These are phyloP conservation scores for Solioccasus polychromus DNA, from an alignment of 768 basidiomycete genomes.

Conservation along the genomic window DNA sequence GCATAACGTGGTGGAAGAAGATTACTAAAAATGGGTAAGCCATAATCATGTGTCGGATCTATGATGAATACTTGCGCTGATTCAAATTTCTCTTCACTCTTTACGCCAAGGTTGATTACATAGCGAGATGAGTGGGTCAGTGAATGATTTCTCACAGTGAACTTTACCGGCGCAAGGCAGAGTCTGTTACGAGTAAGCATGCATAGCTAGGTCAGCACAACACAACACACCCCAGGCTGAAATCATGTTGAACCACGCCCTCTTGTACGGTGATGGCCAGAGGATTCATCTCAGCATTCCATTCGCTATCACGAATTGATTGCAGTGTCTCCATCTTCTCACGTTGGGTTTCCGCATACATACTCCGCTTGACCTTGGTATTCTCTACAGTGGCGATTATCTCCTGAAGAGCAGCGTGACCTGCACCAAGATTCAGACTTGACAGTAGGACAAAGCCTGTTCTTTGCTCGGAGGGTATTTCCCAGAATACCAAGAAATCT, in stretches of 20 bases:
- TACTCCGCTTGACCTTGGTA: slow-evolving; percentile 71
- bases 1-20: slow-evolving; percentile 53
- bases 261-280: slow-evolving; percentile 51
- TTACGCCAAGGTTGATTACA: slow-evolving; percentile 45
- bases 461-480: slow-evolving; percentile 55
- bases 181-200: slow-evolving; percentile 41
- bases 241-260: slow-evolving; percentile 57
- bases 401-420: slow-evolving; percentile 61
- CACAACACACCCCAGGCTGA: slow-evolving; percentile 59
- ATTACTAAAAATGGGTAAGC: slow-evolving; percentile 32
- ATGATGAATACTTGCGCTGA: slow-evolving; percentile 18
- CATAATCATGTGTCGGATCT: neutral
- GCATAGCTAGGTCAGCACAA: neutral
- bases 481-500: slow-evolving; percentile 78
- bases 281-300: slow-evolving; percentile 82
- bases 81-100: slow-evolving; percentile 18
- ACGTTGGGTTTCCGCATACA: slow-evolving; percentile 88
- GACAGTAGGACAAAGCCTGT: slow-evolving; percentile 60
- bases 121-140: slow-evolving; percentile 58
- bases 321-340: slow-evolving; percentile 66
- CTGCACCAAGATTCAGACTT: slow-evolving; percentile 63
- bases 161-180: slow-evolving; percentile 48
- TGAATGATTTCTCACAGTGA: slow-evolving; percentile 72
- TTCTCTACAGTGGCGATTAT: slow-evolving; percentile 58
- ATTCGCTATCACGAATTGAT: slow-evolving; percentile 64